Evolutionary conservation across 2,329 filamentous ascomycete species (phyloP).

Genomic region (Chaetomiaceae sp.): DNA sequence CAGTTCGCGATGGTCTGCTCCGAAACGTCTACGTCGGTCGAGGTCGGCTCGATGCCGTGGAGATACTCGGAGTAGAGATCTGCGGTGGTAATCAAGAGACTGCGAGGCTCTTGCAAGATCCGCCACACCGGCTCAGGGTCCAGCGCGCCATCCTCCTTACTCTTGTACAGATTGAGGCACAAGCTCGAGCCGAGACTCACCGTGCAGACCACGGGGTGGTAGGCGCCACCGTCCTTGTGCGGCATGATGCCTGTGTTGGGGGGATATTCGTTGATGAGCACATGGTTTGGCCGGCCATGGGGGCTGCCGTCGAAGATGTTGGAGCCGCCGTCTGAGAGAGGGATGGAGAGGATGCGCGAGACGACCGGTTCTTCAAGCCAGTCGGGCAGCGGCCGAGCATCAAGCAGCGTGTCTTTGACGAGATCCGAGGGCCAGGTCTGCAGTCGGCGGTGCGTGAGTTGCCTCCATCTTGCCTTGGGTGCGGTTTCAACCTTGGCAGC

Average conservation of each 20-base stretch:
- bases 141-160: slow-evolving; percentile 56
- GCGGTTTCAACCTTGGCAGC: slow-evolving; percentile 52
- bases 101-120: slow-evolving; percentile 79
- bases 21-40: slow-evolving; percentile 62
- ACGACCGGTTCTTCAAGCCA: slow-evolving; percentile 73
- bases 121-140: slow-evolving; percentile 47
- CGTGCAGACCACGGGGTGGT: slow-evolving; percentile 83
- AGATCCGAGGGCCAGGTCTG: slow-evolving; percentile 88
- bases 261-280: slow-evolving; percentile 87
- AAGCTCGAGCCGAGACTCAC: slow-evolving; percentile 76
- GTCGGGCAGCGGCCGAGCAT: slow-evolving; percentile 60
- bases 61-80: slow-evolving; percentile 66
- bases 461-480: slow-evolving; percentile 77
- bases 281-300: slow-evolving; percentile 78
- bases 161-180: slow-evolving; percentile 71
- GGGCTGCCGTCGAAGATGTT: slow-evolving; percentile 61
- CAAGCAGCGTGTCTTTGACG: slow-evolving; percentile 71
- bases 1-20: slow-evolving; percentile 66
- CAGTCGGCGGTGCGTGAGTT: slow-evolving; percentile 80
- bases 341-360: slow-evolving; percentile 52
- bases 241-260: slow-evolving; percentile 93
- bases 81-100: slow-evolving; percentile 68
- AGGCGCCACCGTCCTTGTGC: slow-evolving; percentile 88
- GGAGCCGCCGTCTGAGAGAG: slow-evolving; percentile 31
- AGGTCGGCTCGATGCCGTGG: slow-evolving; percentile 67